Conservation (phyloP, 345 rosid species). For the Moricandia moricandioides region DNA sequence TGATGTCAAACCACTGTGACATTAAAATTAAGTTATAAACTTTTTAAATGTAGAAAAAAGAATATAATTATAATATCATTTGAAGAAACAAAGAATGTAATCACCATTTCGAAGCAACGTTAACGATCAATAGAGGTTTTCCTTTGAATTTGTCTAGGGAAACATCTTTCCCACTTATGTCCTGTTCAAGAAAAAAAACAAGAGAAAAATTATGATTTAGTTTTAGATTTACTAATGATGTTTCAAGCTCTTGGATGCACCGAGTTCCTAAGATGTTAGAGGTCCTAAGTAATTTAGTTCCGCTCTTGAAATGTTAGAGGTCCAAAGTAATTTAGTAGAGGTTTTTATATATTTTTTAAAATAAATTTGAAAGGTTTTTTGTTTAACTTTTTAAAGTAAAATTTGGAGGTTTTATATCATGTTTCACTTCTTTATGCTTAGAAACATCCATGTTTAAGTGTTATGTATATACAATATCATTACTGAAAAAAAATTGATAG, state of each 20-base stretch:
- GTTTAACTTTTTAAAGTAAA: too few species aligned
- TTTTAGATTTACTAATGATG: background rate
- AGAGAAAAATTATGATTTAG: background rate
- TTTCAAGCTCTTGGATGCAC: background rate
- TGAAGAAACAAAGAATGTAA: background rate
- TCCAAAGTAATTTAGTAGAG: too few species aligned
- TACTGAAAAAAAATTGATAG: too few species aligned
- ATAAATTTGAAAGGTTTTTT: too few species aligned
- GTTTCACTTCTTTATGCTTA: too few species aligned
- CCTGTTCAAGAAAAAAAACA: slow-evolving; percentile 41
- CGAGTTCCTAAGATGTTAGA: too few species aligned
- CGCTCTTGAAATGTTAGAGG: too few species aligned
- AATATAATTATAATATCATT: background rate
- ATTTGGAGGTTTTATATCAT: too few species aligned
- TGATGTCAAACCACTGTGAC: slow-evolving; percentile 70
- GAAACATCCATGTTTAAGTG: too few species aligned
- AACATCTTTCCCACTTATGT: slow-evolving; percentile 73
- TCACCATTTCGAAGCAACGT: slow-evolving; percentile 91
- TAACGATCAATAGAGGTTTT: slow-evolving; percentile 72
- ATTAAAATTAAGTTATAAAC: background rate
- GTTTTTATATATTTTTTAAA: too few species aligned
- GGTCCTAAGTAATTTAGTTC: too few species aligned
- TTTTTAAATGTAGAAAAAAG: background rate
- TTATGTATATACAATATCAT: too few species aligned
- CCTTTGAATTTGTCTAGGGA: slow-evolving; percentile 73